Base-by-base conservation (phyloP, 2,329 filamentous ascomycete species). In the Aspergillus spinulosporus region DNA sequence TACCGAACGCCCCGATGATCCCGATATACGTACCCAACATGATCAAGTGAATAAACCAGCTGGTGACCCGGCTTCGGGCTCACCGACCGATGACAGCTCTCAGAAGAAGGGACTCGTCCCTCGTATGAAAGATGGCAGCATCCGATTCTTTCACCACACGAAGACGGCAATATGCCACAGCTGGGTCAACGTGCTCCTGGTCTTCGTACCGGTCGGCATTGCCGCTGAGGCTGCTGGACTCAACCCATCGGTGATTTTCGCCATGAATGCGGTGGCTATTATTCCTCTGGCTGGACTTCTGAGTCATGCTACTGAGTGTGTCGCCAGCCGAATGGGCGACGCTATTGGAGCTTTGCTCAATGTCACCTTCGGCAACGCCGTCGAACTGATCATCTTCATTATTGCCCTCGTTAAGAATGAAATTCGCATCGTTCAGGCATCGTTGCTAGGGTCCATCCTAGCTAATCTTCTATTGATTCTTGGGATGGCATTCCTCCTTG, bases 361-460 rank as follows among this genome's bases (percentile, higher is more conserved):
- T 66, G 85, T 90, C 58, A 90, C 88, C 6, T 90, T 90, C 76
- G 88, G 88, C 63, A 91, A 92, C 70, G 87, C 88, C 21, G 88
- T 91, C 26, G 88, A 92, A 72, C 74, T 92, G 68, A 91, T 92
- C 68, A 90, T 92, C 61, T 91, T 64, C 72, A 91, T 87, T 71
- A 90, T 92, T 74, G 89, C 88, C 44, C 78, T 92, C 29, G 84
- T 86, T 64, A 90, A 91, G 81, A 80, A 90, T 73, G 85, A 96
- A 78, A 94, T 96, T 59, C 86, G 89, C 58, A 93, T 96, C 64
- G 92, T 96, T 28, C 92, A 96, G 74, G 91, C 92, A 11, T 95
- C 92, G 0, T 78, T 96, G 49, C 81, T 97, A 31, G 92, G 92
- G 43, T 96, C 91, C 1, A 96, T 97, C 65, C 78, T 97, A 62